These are phyloP conservation scores for Populus trichocarpa DNA, from an alignment of 441 rosid species.

Conservation along the genomic window DNA sequence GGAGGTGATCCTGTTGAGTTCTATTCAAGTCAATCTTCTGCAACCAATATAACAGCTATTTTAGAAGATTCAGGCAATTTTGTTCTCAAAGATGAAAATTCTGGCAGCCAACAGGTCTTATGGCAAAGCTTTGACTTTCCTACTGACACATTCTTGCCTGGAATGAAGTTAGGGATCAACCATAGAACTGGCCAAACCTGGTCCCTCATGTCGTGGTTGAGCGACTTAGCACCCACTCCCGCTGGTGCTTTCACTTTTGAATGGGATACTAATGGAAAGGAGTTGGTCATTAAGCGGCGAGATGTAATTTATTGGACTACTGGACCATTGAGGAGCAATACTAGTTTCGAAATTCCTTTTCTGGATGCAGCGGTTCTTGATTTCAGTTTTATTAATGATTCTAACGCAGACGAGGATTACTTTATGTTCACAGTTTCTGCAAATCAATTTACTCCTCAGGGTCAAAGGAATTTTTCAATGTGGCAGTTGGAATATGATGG, in stretches of 20 bases:
- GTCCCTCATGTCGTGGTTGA: slow-evolving; percentile 25
- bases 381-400: neutral
- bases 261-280: slow-evolving; percentile 2
- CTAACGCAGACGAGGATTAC: slow-evolving; percentile 1
- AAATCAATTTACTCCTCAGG: no score
- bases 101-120: neutral
- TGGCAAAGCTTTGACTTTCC: slow-evolving; percentile 47
- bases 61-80: slow-evolving; percentile 15
- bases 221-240: slow-evolving; percentile 9
- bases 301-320: slow-evolving; percentile 21
- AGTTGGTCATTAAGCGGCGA: slow-evolving; percentile 17
- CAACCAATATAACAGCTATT: slow-evolving; percentile 6
- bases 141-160: slow-evolving; percentile 29
- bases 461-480: neutral
- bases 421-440: neutral
- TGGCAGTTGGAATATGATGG: neutral
- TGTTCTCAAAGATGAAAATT: neutral
- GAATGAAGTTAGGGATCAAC: slow-evolving; percentile 35
- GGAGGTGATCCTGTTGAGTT: neutral
- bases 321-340: slow-evolving; percentile 8
- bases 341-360: neutral
- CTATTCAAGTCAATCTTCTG: neutral
- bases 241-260: slow-evolving; percentile 28
- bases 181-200: neutral
- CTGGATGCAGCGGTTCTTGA: no score